Evolutionary conservation across 2,329 filamentous ascomycete species (phyloP), one percentile per base, ranked within the genome.

Genomic region (Fusarium sp.): DNA sequence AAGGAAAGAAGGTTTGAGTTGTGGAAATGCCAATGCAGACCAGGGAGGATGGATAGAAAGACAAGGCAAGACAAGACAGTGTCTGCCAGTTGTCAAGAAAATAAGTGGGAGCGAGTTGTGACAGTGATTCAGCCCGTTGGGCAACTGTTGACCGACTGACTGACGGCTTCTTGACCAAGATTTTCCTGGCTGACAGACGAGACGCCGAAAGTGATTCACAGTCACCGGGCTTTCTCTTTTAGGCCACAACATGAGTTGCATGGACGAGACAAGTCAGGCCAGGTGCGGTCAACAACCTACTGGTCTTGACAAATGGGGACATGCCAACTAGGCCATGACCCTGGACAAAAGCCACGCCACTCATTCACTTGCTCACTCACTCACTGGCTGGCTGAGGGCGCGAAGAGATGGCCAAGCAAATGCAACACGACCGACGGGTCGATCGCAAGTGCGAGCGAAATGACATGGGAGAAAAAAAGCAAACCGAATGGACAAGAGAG

Each of bases 271-370:
- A 73, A 68, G 76, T 66, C 70, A 74, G 64, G 70, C 73, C 74
- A 74, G 70, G 75, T 70, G 72, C 74, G 65, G 76, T 74, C 72
- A 65, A 75, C 65, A 68, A 73, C 45, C 47, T 69, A 73, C n/a
- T 63, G 58, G 57, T 57, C 58, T 76, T 67, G 69, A 75, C 74
- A 75, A 77, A 73, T 76, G 65, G 75, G 76, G 68, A 66, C 68
- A 75, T 75, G 76, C 74, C 76, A 78, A 63, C 72, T 75, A 61
- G 72, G 69, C 68, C 64, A 66, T 70, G 68, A 73, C 68, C 74
- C 70, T 77, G 76, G 68, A 69, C 60, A 63, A 47, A 56, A 73
- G 73, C 74, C 76, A 76, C 76, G 75, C 76, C 74, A 77, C 73
- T 77, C 69, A 66, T 64, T 72, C 45, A 58, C 37, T 62, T 47